Base-by-base conservation (phyloP, 2,329 filamentous ascomycete species). In the Diaporthe vexans region DNA sequence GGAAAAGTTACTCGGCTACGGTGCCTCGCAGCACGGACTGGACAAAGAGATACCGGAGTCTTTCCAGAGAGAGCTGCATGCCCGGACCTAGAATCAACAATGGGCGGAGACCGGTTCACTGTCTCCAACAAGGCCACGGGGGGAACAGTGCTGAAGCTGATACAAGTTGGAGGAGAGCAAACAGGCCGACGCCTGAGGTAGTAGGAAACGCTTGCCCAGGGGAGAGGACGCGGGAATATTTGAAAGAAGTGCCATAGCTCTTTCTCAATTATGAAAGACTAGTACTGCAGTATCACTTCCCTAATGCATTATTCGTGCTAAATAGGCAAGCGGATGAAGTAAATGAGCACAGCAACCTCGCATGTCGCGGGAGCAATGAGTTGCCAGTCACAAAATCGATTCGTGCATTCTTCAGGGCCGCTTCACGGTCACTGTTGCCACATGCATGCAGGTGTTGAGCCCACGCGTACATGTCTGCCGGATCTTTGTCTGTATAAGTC, bases 1-100 rank as follows among this genome's bases (percentile, higher is more conserved):
- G 7, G 24, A 19, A 11, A 63, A 46, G 21, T 46, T 63, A 40
- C 58, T 63, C 4, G 40, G 58, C 35, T 61, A 61, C n/a, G 19
- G 57, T 13, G 35, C 57, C 8, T 61, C 57, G 13, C 35, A 43
- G 35, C 57, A 43, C 7, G 13, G 35, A 0, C 35, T 61, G 1
- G 33, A 61, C 10, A 40, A 43, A n/a, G 57, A 61, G 24, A 61
- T 43, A 26, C 35, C 57, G 0, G 57, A 61, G 57, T 61, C 57
- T 37, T 61, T 61, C 35, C 35, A 61, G 17, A 61, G 57, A 24
- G 35, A n/a, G 35, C 40, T 61, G 35, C 21, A 24, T 21, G n/a
- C 35, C 24, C 35, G 13, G 37, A 40, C 10, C 10, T 40, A 24
- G 15, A 17, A 19, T 43, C 40, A 43, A 43, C 40, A 43, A 15